Base-by-base conservation (phyloP, 805 yeast species). In the Candida jianshihensis region DNA sequence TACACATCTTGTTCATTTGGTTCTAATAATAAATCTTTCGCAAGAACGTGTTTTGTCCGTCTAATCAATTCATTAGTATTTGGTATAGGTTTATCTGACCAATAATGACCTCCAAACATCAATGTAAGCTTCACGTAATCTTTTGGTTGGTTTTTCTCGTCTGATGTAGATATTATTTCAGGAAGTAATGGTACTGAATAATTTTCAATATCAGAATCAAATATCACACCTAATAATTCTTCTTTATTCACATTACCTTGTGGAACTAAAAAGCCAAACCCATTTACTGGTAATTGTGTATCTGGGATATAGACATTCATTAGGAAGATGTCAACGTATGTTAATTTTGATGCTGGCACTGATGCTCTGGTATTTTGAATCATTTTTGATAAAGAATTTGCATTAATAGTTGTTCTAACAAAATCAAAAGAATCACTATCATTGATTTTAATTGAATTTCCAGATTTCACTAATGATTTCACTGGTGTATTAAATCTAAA, bases 251-350 rank as follows among this genome's bases (percentile, higher is more conserved):
- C 33, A 29, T 55, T 51, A 4, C 60, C 47, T 36, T 55, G 48
- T 7, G 98, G 98, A 9, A 89, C 82, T 32, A 90, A 68, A 48
- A 82, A 86, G 2, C 98, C 98, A 67, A 90, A 90, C 26, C 97
- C 95, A 39, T 71, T 66, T 22, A 61, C 55, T 4, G 59, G 49
- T n/a, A 75, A 64, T 16, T 60, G 57, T 47, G 61, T 61, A 33
- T 51, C 57, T 27, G 78, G 75, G 31, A 78, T 56, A 57, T 70
- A 83, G 24, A 83, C 64, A 49, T 92, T 89, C 17, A 79, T 83
- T 37, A 90, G 68, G 17, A 78, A 70, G 14, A 92, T 70, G n/a
- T 58, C 56, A 9, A 57, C 49, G 29, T 42, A 49, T 16, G 48
- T 39, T 19, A 64, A 36, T 13, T 47, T 38, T 3, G 51, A 30